Base-by-base conservation (phyloP, 495 filamentous ascomycete genomes). In the Penicillium lividum region DNA sequence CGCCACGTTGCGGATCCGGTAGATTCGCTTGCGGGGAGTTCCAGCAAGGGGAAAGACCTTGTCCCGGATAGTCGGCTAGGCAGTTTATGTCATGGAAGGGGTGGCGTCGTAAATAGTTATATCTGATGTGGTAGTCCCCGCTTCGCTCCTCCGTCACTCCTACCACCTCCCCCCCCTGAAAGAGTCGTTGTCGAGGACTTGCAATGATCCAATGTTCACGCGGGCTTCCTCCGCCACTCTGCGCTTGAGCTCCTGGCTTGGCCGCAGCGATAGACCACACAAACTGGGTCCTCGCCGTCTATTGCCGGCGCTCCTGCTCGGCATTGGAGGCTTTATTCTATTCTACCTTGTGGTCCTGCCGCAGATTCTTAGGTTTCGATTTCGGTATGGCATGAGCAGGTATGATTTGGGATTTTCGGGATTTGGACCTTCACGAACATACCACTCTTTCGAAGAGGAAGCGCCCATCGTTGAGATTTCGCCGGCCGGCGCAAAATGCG, bases 381-480 rank as follows among this genome's bases (percentile, higher is more conserved):
- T 75, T 18, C 72, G 70, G 5, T 9, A 55, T n/a, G 71, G 64
- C 11, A 47, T 75, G 27, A 69, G 68, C 54, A 61, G 56, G 61
- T 77, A 77, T 61, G 72, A 77, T 47, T 52, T 73, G 15, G 74
- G 74, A 7, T 50, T 61, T 7, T 68, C 73, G 48, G 74, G 74
- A 4, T 71, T 77, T 34, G 72, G 70, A 3, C 74, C 74, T 7
- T 67, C 71, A 7, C 65, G 38, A 48, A 54, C 44, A 40, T 77
- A 72, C 43, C 54, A 58, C 38, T 75, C 72, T 6, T 75, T 74
- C 45, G 63, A 70, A 1, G 59, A 69, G 47, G 67, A 75, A 22
- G 67, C 74, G 5, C 73, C 69, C 4, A 15, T 70, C 9, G 53
- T 76, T 11, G 61, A 77, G 40, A 69, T 76, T 13, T 55, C 66